phyloP scores from a whole-genome alignment of 202 grass and related monocot species.

The Carex sylvatica region DNA sequence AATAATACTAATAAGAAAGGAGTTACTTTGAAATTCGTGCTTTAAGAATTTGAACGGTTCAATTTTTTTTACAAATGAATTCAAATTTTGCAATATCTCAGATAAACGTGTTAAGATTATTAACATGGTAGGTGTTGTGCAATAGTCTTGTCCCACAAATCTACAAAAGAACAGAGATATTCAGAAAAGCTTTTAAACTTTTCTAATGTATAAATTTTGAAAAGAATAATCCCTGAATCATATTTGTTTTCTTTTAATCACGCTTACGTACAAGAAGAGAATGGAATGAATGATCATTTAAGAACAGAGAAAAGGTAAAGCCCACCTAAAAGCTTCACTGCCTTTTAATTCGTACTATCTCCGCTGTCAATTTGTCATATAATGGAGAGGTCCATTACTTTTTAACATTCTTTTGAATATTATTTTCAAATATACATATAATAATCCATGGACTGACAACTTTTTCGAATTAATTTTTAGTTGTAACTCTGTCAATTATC shows the following conservation, averaged over 20 bases:
- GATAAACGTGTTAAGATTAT: too few relatives aligned
- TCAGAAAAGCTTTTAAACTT: background rate
- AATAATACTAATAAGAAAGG: too few relatives aligned
- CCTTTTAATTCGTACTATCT: background rate
- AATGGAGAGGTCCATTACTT: background rate
- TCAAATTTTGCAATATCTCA: too few relatives aligned
- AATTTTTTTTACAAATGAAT: too few relatives aligned
- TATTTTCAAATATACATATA: background rate
- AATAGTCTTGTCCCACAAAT: background rate
- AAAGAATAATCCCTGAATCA: background rate
- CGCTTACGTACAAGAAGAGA: background rate
- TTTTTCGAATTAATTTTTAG: too few relatives aligned
- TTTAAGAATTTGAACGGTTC: too few relatives aligned
- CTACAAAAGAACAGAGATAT: background rate
- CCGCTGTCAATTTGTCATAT: background rate
- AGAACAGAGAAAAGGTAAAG: constrained; percentile 1
- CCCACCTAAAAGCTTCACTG: constrained; percentile 5
- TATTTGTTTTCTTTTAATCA: background rate
- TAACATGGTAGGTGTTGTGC: too few relatives aligned
- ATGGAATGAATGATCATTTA: background rate
- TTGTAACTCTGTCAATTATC: background rate
- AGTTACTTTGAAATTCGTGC: too few relatives aligned
- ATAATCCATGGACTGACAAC: background rate
- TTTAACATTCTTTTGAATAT: background rate
- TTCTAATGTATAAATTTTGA: constrained; percentile 9